phyloP scores from a whole-genome alignment of 163 green algal genomes.

The Prototheca stagnorum region DNA sequence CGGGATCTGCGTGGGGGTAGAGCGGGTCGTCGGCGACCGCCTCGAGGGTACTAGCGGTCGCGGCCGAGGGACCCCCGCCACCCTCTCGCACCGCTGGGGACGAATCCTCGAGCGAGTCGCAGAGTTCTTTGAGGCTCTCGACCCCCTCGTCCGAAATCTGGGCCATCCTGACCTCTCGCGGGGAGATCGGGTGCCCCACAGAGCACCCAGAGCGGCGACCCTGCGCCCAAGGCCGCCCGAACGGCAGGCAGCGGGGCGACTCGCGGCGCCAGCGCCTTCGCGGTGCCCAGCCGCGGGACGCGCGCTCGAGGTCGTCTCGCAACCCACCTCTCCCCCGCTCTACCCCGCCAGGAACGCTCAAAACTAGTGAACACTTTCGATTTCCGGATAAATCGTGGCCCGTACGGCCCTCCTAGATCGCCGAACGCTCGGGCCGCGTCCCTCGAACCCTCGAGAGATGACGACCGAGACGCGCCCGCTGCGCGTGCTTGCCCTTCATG shows the following conservation, averaged over 20 bases:
- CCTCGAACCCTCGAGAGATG: background rate
- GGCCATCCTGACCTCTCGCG: background rate
- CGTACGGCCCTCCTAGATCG: too few relatives aligned
- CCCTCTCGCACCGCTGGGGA: background rate
- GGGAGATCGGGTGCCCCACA: background rate
- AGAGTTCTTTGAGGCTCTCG: background rate
- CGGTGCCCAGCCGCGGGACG: too few relatives aligned
- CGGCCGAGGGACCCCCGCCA: background rate
- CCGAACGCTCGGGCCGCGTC: too few relatives aligned
- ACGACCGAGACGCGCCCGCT: slow-evolving; percentile 15
- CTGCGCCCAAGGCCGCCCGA: background rate
- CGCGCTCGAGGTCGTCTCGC: background rate
- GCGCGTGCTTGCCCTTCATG: slow-evolving; percentile 52
- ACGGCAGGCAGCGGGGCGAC: background rate
- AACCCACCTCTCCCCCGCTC: background rate
- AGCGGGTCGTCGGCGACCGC: too few relatives aligned
- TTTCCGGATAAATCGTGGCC: background rate
- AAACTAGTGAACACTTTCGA: background rate
- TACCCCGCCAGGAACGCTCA: background rate
- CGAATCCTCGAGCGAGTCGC: background rate
- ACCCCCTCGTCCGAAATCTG: background rate
- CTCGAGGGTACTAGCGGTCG: background rate
- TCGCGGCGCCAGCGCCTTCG: background rate
- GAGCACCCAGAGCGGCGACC: background rate
- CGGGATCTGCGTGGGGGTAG: slow-evolving; percentile 32